Evolutionary conservation across 345 rosid genomes (phyloP).

Genomic region (Euclidium syriacum): DNA sequence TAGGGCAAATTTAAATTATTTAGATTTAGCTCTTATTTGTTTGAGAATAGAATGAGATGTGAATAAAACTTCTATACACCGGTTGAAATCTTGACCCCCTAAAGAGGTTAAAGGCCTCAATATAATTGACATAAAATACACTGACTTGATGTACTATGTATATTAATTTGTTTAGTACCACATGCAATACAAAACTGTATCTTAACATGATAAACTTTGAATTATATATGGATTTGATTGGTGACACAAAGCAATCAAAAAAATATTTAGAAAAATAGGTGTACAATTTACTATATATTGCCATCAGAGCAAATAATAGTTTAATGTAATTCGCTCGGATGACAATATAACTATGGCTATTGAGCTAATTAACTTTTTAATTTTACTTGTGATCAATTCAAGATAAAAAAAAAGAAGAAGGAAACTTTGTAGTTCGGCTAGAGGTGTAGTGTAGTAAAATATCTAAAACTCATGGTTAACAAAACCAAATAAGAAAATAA

Average conservation of each 20-base stretch:
- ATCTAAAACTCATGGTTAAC: not conserved
- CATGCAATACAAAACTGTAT: not conserved
- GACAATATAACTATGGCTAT: not conserved
- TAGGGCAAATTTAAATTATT: constrained; percentile 5
- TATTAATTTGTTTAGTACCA: not conserved
- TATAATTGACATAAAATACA: not conserved
- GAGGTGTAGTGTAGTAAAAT: not conserved
- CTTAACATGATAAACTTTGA: too few species aligned
- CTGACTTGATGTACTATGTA: not conserved
- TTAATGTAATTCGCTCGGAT: too few species aligned
- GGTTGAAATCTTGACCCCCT: constrained; percentile 5
- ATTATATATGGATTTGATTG: too few species aligned
- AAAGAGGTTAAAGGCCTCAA: constrained; percentile 1
- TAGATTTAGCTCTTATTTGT: not conserved
- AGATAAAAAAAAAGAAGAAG: not conserved
- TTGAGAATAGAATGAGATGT: not conserved
- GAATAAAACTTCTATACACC: not conserved
- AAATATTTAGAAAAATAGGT: too few species aligned
- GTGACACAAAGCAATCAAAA: too few species aligned
- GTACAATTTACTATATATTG: too few species aligned
- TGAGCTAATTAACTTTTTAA: not conserved
- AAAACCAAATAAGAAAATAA: not conserved
- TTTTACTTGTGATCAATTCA: not conserved
- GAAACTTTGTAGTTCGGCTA: not conserved
- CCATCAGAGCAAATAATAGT: too few species aligned